Base-by-base conservation (phyloP, 1,284 basidiomycete genomes). In the Cutaneotrichosporon cyanovorans region DNA sequence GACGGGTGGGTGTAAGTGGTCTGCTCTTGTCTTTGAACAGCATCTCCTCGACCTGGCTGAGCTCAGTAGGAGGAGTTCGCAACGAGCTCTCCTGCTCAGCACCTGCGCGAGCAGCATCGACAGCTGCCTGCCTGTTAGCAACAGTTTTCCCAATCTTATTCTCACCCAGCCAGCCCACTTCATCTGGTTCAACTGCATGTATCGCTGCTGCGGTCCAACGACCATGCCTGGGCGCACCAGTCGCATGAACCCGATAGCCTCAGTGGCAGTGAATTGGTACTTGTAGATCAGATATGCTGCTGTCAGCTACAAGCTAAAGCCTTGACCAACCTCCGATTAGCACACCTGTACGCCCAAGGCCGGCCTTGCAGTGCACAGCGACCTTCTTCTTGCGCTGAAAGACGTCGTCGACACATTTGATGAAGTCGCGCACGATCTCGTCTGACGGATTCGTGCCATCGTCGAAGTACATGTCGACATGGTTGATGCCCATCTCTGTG, bases 191-290 rank as follows among this genome's bases (percentile, higher is more conserved):
- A 90, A 80, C 66, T 95, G 91, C 83, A 99, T 86, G 68, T 90
- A 98, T 66, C 96, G 93, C 64, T 82, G 77, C 48, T 78, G 76
- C 11, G 74, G 74, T 7, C 92, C 92, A 31, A 97, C 92, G 14
- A 97, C 92, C 67, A 90, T 91, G 2, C 71, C 71, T 0, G 93
- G 95, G 35, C 93, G 82, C 54, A 96, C 84, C 56, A 99, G 86
- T 19, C 95, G 84, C 95, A 98, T 98, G 72, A 91, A 97, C 0
- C 86, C 95, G 52, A 98, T 98, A 9, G 85, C 92, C 73, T 99
- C 95, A 47, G 84, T 82, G 0, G 93, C 92, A n/a, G 90, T 90
- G 66, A 99, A 99, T n/a, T 87, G 87, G 63, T 97, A 92, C 74
- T 95, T 96, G 87, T 95, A 99, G 58, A 96, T 87, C 47, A 99